Evolutionary conservation across 805 yeast genomes (phyloP).

Genomic region (Starmerella khaoyaiensis): DNA sequence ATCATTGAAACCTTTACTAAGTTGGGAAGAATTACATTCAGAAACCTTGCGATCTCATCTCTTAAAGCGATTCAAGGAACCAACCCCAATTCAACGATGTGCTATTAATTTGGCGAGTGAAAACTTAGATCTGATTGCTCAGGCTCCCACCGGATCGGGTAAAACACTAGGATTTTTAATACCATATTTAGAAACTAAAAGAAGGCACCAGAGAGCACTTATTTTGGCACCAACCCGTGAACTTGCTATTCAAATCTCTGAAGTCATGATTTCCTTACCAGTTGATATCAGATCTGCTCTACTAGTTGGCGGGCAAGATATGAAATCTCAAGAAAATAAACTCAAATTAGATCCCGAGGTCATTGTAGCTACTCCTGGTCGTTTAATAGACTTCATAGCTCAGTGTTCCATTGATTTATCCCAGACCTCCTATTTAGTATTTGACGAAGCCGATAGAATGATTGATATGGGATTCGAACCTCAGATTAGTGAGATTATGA

Average conservation of each 20-base stretch:
- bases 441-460: constrained; percentile 96
- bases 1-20: constrained; percentile 45
- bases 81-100: constrained; percentile 87
- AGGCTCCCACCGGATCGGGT: constrained; percentile 97
- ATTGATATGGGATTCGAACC: constrained; percentile 87
- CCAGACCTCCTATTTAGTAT: constrained; percentile 52
- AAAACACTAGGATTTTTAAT: constrained; percentile 74
- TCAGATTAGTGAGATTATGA: constrained; percentile 50
- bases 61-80: constrained; percentile 37
- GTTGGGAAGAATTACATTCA: constrained; percentile 36
- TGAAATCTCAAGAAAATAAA: constrained; percentile 55
- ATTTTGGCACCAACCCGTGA: constrained; percentile 90
- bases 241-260: constrained; percentile 73
- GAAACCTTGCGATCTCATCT: constrained; percentile 36
- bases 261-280: constrained; percentile 35
- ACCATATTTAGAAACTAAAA: constrained; percentile 51
- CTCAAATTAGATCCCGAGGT: constrained; percentile 37
- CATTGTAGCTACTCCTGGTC: constrained; percentile 88
- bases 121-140: constrained; percentile 60
- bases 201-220: constrained; percentile 38
- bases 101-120: constrained; percentile 59
- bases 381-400: constrained; percentile 69
- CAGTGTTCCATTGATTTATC: constrained; percentile 47
- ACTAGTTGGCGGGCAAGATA: constrained; percentile 81
- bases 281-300: constrained; percentile 31